phyloP scores from a whole-genome alignment of 1,284 basidiomycete genomes.

The Agaricales sp. region DNA sequence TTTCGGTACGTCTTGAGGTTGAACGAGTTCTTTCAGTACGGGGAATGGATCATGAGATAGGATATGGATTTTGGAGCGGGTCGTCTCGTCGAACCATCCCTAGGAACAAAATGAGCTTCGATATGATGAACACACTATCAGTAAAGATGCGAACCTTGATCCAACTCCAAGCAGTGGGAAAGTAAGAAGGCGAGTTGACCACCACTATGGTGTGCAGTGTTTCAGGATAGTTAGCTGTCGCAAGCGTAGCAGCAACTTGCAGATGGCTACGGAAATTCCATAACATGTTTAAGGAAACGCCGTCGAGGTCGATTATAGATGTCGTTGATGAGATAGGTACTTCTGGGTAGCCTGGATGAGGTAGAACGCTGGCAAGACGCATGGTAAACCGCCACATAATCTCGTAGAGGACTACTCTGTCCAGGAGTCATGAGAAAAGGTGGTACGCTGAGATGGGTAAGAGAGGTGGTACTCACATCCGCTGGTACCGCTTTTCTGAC shows the following conservation, averaged over 20 bases:
- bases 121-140: neutral
- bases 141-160: slow-evolving; percentile 41
- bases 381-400: slow-evolving; percentile 53
- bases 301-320: slow-evolving; percentile 65
- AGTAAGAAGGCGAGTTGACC: slow-evolving; percentile 70
- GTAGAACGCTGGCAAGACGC: slow-evolving; percentile 54
- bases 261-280: slow-evolving; percentile 62
- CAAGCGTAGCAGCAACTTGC: slow-evolving; percentile 61
- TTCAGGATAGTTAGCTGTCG: slow-evolving; percentile 74
- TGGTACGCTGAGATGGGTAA: slow-evolving; percentile 2
- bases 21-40: slow-evolving; percentile 40
- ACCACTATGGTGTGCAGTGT: slow-evolving; percentile 54
- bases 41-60: slow-evolving; percentile 46
- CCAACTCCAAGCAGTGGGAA: slow-evolving; percentile 72
- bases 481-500: slow-evolving; percentile 46
- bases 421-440: slow-evolving; percentile 7
- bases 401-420: slow-evolving; percentile 53
- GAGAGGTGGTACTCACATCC: slow-evolving; percentile 41
- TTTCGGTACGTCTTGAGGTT: slow-evolving; percentile 47
- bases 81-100: slow-evolving; percentile 72
- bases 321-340: slow-evolving; percentile 54
- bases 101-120: slow-evolving; percentile 15
- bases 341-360: slow-evolving; percentile 36
- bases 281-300: slow-evolving; percentile 49
- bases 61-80: slow-evolving; percentile 61